Conservation (phyloP, 1,284 basidiomycete species). For the Xerocomus minutiporus region DNA sequence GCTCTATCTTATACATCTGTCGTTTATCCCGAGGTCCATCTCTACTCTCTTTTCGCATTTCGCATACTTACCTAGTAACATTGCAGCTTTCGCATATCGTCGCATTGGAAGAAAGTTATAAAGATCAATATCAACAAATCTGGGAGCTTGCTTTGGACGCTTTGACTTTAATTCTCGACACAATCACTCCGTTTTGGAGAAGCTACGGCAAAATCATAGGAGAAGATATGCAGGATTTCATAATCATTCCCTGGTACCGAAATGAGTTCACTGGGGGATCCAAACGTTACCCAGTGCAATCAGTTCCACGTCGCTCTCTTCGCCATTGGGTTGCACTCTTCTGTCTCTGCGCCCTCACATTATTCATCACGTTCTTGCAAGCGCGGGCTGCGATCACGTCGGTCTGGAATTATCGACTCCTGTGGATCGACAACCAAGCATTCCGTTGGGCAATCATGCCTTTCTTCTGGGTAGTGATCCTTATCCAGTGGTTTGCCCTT, state of each 20-base stretch:
- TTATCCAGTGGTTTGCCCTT: conserved; percentile 62
- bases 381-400: conserved; percentile 50
- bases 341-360: conserved; percentile 44
- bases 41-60: conserved; percentile 9
- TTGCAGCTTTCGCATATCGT: conserved; percentile 60
- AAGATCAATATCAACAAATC: conserved; percentile 68
- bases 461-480: conserved; percentile 52
- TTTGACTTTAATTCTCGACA: conserved; percentile 66
- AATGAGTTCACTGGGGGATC: conserved; percentile 76
- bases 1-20: conserved; percentile 65
- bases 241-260: conserved; percentile 73
- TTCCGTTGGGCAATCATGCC: conserved; percentile 58
- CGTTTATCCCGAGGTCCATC: conserved; percentile 64
- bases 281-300: conserved; percentile 57
- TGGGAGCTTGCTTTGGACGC: conserved; percentile 74
- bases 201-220: conserved; percentile 73
- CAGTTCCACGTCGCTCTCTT: conserved; percentile 57
- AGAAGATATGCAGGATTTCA: conserved; percentile 69
- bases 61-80: conserved; percentile 3
- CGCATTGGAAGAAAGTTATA: conserved; percentile 67
- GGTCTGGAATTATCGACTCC: conserved; percentile 45
- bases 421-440: conserved; percentile 52
- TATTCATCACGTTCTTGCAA: conserved; percentile 49
- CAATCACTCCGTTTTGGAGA: conserved; percentile 71
- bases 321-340: conserved; percentile 63